Percentiles rank a stretch among this genome's conserved stretches.
phyloP scores from a whole-genome alignment of 768 basidiomycete genomes.

The Sporobolomyces phaffii region DNA sequence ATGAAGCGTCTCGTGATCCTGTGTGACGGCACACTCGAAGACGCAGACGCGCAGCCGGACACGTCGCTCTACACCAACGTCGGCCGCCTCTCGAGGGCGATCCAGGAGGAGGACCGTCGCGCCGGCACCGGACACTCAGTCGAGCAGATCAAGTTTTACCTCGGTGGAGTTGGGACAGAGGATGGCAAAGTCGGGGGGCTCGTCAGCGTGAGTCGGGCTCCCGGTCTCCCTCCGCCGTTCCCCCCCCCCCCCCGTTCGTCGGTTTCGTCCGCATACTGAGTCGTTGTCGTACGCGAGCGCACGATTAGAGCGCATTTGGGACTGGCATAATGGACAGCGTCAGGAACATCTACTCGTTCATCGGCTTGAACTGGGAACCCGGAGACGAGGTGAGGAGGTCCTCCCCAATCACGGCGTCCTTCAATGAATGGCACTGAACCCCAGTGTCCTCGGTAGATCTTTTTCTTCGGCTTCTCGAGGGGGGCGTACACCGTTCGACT shows the following conservation, averaged over 20 bases:
- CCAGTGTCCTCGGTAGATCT: too few species aligned
- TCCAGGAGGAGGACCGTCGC: not conserved
- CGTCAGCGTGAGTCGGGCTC: conserved; percentile 6
- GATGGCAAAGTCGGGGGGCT: not conserved
- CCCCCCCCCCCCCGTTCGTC: too few species aligned
- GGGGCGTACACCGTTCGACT: conserved; percentile 41
- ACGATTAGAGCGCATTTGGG: conserved; percentile 6
- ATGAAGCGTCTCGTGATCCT: conserved; percentile 31
- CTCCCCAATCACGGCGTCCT: too few species aligned
- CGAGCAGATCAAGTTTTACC: conserved; percentile 31
- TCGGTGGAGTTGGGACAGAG: conserved; percentile 21
- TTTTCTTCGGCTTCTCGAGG: conserved; percentile 39
- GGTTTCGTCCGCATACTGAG: not conserved
- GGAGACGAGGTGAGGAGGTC: conserved; percentile 30
- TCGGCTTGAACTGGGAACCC: conserved; percentile 14
- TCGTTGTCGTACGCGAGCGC: not conserved
- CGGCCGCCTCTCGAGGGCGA: not conserved
- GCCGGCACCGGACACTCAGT: not conserved
- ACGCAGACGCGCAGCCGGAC: conserved; percentile 10
- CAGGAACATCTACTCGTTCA: conserved; percentile 14
- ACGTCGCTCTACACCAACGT: conserved; percentile 12
- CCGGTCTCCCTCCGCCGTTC: too few species aligned
- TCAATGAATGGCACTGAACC: too few species aligned
- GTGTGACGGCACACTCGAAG: conserved; percentile 26
- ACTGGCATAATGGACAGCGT: conserved; percentile 19